phyloP scores from a whole-genome alignment of 2,329 filamentous ascomycete genomes.

The Zymoseptoria passerinii region DNA sequence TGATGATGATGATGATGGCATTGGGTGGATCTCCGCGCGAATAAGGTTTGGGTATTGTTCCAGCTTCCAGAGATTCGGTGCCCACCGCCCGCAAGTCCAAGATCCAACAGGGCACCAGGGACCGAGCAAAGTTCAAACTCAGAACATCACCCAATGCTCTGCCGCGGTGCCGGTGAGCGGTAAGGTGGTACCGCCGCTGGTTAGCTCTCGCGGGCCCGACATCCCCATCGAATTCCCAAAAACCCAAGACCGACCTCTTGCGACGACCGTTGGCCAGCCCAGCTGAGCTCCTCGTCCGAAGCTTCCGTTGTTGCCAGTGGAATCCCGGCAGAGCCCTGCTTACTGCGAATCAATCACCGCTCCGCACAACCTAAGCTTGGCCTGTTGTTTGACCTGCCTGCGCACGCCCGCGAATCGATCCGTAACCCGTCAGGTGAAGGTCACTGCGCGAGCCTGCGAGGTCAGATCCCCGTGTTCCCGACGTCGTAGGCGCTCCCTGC shows the following conservation, averaged over 20 bases:
- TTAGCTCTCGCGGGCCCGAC: slow-evolving; percentile 3
- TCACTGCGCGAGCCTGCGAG: slow-evolving; percentile 4
- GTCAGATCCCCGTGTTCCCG: slow-evolving; percentile 15
- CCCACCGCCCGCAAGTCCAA: neutral
- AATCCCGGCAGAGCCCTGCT: slow-evolving; percentile 6
- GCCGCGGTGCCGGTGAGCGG: neutral
- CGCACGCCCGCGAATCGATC: slow-evolving; percentile 12
- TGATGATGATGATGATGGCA: neutral
- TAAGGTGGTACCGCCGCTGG: neutral
- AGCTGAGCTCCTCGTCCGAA: neutral
- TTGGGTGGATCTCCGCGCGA: neutral
- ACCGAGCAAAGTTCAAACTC: neutral
- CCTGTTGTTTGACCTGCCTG: slow-evolving; percentile 12
- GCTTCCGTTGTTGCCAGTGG: slow-evolving; percentile 2
- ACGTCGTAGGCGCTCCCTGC: slow-evolving; percentile 11
- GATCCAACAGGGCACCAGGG: too few species aligned
- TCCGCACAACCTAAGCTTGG: slow-evolving; percentile 2
- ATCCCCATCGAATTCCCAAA: neutral
- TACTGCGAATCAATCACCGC: slow-evolving; percentile 8
- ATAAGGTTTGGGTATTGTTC: neutral
- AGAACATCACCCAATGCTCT: neutral
- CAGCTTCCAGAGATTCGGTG: neutral
- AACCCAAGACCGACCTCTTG: neutral
- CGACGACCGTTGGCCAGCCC: neutral
- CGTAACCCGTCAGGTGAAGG: slow-evolving; percentile 1